A percentile compares a stretch with the other conserved stretches of the same genome.
Conservation (phyloP, 164 flowering plant genomes). For the Magnolia sinica region DNA sequence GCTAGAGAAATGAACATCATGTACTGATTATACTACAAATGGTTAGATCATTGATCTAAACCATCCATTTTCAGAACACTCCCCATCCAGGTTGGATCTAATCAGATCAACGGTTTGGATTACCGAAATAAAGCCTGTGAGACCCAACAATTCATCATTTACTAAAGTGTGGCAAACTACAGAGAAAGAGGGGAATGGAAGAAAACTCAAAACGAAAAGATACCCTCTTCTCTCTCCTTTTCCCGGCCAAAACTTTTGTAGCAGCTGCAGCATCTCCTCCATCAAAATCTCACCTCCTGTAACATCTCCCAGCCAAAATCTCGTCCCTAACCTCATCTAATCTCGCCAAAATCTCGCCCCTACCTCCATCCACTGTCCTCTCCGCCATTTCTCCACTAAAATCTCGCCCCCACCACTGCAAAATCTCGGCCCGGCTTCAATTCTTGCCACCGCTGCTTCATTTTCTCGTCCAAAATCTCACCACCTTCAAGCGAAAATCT, state of each 20-base stretch:
- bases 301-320: not conserved
- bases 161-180: not conserved
- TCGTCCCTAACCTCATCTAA: not conserved
- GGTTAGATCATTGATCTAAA: no score
- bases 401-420: conserved; percentile 1
- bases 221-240: not conserved
- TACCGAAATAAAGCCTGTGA: no score
- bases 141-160: not conserved
- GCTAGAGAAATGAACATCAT: no score
- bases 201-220: not conserved
- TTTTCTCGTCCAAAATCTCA: conserved; percentile 1
- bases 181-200: not conserved
- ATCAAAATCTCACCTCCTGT: not conserved
- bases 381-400: not conserved
- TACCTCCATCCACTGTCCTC: not conserved
- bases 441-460: not conserved
- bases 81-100: no score
- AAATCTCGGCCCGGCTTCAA: not conserved
- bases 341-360: not conserved
- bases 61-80: no score
- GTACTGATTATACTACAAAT: no score
- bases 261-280: not conserved
- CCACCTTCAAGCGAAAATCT: not conserved
- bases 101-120: no score
- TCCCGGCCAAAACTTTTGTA: not conserved